Evolutionary conservation across 805 yeast genomes (phyloP).

Genomic region (Tetrapisispora taiwanensis): DNA sequence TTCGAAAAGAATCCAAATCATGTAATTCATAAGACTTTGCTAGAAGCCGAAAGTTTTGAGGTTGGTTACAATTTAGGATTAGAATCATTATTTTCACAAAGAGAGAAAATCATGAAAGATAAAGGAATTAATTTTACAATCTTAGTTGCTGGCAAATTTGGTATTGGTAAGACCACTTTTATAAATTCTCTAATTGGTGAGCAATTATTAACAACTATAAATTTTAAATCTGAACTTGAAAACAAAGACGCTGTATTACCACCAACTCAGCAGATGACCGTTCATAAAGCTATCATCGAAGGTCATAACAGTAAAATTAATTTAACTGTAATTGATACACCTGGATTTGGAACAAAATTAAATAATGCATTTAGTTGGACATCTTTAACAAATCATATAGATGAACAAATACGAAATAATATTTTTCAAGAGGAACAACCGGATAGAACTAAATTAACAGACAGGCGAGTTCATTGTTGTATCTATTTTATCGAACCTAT

Average conservation of each 20-base stretch:
- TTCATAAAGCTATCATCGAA: conserved; percentile 40
- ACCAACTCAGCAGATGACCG: conserved; percentile 14
- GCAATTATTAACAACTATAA: conserved; percentile 25
- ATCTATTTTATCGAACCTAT: conserved; percentile 71
- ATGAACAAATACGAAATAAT: conserved; percentile 60
- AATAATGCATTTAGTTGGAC: conserved; percentile 60
- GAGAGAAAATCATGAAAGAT: conserved; percentile 28
- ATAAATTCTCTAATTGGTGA: conserved; percentile 65
- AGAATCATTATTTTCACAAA: conserved; percentile 22
- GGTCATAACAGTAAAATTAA: conserved; percentile 52
- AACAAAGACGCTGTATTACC: conserved; percentile 26
- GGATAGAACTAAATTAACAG: conserved; percentile 40
- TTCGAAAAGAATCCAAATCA: not conserved
- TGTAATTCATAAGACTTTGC: not conserved
- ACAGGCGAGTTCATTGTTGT: conserved; percentile 75
- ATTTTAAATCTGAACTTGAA: conserved; percentile 25
- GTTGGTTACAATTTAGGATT: conserved; percentile 18
- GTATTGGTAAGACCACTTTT: conserved; percentile 75
- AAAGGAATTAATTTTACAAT: conserved; percentile 69
- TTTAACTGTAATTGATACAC: conserved; percentile 60
- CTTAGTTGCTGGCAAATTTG: conserved; percentile 80
- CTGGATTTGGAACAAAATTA: conserved; percentile 64
- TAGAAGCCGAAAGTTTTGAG: not conserved
- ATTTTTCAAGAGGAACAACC: conserved; percentile 77
- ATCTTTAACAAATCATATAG: conserved; percentile 62